Conservation (phyloP, 2,329 filamentous ascomycete species). For the Hyphodiscus sp. region DNA sequence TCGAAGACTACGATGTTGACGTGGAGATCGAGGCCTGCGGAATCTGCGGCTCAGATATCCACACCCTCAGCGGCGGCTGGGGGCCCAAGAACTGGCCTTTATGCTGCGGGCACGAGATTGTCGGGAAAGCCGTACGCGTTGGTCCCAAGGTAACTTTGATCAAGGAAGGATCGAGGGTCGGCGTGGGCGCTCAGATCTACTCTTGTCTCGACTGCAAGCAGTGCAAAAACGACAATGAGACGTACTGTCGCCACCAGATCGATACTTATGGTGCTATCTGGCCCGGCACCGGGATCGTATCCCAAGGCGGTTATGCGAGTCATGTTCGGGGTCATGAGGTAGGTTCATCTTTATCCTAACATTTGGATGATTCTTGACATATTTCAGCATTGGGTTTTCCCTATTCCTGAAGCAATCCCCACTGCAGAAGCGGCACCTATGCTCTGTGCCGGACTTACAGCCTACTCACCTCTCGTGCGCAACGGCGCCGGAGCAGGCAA, state of each 20-base stretch:
- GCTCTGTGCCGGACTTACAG: conserved; percentile 69
- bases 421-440: conserved; percentile 53
- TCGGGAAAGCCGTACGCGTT: conserved; percentile 40
- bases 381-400: conserved; percentile 37
- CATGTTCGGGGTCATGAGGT: too few relatives aligned
- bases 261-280: conserved; percentile 17
- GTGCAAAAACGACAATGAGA: conserved; percentile 23
- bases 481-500: conserved; percentile 56
- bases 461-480: conserved; percentile 26
- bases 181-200: conserved; percentile 45
- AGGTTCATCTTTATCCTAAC: too few relatives aligned
- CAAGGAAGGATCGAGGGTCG: conserved; percentile 45
- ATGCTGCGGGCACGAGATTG: conserved; percentile 40
- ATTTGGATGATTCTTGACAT: too few relatives aligned
- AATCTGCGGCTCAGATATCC: too few relatives aligned
- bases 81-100: too few relatives aligned
- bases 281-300: not conserved
- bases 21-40: too few relatives aligned
- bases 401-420: conserved; percentile 42
- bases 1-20: too few relatives aligned
- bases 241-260: conserved; percentile 19
- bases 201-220: conserved; percentile 31
- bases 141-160: conserved; percentile 53
- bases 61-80: too few relatives aligned
- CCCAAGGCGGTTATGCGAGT: not conserved